Evolutionary conservation across 129 eudicot genomes (phyloP).

Genomic region (Pulicaria dysenterica): DNA sequence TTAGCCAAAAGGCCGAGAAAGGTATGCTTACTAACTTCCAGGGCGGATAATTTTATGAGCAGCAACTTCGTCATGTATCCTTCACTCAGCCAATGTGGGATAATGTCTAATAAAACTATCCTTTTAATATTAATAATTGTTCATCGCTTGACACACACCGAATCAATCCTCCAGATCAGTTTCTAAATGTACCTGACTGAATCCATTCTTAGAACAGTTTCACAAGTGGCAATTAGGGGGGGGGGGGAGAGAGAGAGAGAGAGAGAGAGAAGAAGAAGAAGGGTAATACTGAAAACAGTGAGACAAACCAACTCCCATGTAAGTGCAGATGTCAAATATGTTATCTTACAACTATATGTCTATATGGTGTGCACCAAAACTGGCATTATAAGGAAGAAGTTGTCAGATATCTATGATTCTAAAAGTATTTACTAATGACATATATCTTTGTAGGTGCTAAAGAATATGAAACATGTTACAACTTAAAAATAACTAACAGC

Average conservation of each 20-base stretch:
- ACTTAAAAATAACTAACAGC: not conserved
- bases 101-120: not conserved
- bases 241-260: too few species aligned
- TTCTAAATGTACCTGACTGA: not conserved
- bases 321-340: too few species aligned
- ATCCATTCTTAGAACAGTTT: not conserved
- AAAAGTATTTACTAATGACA: too few species aligned
- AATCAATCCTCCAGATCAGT: not conserved
- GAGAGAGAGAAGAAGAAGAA: too few species aligned
- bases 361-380: too few species aligned
- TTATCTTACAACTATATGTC: too few species aligned
- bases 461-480: slow-evolving; percentile 8
- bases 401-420: too few species aligned
- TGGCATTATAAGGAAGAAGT: too few species aligned
- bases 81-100: not conserved
- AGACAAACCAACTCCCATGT: too few species aligned
- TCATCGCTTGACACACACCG: not conserved
- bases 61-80: not conserved
- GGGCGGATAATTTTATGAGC: not conserved
- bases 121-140: not conserved
- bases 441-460: not conserved
- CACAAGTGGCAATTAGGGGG: too few species aligned
- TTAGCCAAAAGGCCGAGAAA: slow-evolving; percentile 93
- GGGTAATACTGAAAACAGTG: too few species aligned
- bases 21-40: slow-evolving; percentile 44